Conservation (phyloP, 177 flowering plant genomes). For the Vitis hybrid region DNA sequence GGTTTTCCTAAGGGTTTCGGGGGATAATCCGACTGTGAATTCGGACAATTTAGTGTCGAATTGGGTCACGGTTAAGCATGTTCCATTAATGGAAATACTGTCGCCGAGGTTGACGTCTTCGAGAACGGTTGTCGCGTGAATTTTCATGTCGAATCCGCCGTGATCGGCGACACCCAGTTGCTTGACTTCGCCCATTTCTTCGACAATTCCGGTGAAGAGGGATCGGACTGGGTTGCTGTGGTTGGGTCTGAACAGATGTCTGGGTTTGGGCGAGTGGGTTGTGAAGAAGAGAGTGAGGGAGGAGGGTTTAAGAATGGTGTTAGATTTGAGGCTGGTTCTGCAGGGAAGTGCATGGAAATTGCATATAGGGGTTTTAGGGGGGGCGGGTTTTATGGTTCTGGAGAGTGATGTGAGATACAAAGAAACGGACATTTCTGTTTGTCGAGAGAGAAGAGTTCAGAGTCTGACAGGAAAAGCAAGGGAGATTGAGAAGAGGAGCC, state of each 20-base stretch:
- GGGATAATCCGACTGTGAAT: slow-evolving; percentile 75
- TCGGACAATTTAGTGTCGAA: slow-evolving; percentile 44
- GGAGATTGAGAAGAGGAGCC: not conserved
- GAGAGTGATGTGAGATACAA: slow-evolving; percentile 13
- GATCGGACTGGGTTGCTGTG: slow-evolving; percentile 24
- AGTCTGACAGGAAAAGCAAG: not conserved
- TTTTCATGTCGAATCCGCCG: slow-evolving; percentile 69
- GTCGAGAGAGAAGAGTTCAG: slow-evolving; percentile 4
- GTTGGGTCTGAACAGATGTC: slow-evolving; percentile 1
- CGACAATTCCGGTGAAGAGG: slow-evolving; percentile 94
- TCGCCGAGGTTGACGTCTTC: slow-evolving; percentile 79
- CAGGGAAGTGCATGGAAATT: slow-evolving; percentile 11
- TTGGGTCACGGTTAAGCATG: slow-evolving; percentile 82
- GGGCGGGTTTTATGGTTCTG: slow-evolving; percentile 18
- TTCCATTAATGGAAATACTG: slow-evolving; percentile 89
- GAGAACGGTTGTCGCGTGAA: slow-evolving; percentile 58
- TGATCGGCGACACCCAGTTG: slow-evolving; percentile 46
- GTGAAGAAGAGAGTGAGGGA: slow-evolving; percentile 22
- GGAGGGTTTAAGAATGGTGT: slow-evolving; percentile 23
- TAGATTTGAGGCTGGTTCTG: slow-evolving; percentile 19
- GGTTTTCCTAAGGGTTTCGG: slow-evolving; percentile 83
- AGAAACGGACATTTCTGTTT: slow-evolving; percentile 16
- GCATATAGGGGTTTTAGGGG: slow-evolving; percentile 10
- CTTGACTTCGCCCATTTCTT: slow-evolving; percentile 78
- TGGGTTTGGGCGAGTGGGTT: slow-evolving; percentile 10